phyloP scores from a whole-genome alignment of 768 basidiomycete genomes.

The Boletus reticulatus region DNA sequence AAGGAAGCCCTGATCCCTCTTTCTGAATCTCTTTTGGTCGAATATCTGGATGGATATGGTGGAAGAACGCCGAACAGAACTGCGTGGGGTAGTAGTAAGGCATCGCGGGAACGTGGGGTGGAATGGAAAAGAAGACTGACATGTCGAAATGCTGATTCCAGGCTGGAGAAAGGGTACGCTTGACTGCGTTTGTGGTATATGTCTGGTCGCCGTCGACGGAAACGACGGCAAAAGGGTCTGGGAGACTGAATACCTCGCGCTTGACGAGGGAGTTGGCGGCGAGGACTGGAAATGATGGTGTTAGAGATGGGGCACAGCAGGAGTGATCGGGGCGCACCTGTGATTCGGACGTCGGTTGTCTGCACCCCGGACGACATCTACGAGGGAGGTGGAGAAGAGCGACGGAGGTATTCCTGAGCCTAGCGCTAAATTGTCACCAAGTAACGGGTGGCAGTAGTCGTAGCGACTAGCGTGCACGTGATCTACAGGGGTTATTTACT shows the following conservation, averaged over 20 bases:
- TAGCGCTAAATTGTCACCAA: no score
- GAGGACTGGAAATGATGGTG: constrained; percentile 51
- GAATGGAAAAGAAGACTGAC: constrained; percentile 42
- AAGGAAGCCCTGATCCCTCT: constrained; percentile 78
- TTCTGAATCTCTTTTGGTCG: constrained; percentile 86
- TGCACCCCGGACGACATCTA: constrained; percentile 22
- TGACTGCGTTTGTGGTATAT: constrained; percentile 70
- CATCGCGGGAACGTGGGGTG: neutral
- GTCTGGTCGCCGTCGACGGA: constrained; percentile 86
- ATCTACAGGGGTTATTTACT: constrained; percentile 1
- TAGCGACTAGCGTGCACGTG: neutral
- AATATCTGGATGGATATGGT: constrained; percentile 83
- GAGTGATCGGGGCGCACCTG: constrained; percentile 10
- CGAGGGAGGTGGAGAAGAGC: neutral
- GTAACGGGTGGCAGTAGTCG: neutral
- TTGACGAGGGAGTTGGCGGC: constrained; percentile 74
- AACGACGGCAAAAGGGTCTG: constrained; percentile 87
- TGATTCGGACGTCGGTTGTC: constrained; percentile 22
- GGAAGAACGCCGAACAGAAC: constrained; percentile 71
- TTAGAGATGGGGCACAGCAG: neutral
- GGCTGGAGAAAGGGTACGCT: constrained; percentile 64
- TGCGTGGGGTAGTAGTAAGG: constrained; percentile 25
- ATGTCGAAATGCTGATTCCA: constrained; percentile 89
- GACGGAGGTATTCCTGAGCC: no score
- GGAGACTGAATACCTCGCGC: constrained; percentile 75